These are phyloP conservation scores for Serendipita sp. DNA, from an alignment of 768 basidiomycete species.

Conservation along the genomic window DNA sequence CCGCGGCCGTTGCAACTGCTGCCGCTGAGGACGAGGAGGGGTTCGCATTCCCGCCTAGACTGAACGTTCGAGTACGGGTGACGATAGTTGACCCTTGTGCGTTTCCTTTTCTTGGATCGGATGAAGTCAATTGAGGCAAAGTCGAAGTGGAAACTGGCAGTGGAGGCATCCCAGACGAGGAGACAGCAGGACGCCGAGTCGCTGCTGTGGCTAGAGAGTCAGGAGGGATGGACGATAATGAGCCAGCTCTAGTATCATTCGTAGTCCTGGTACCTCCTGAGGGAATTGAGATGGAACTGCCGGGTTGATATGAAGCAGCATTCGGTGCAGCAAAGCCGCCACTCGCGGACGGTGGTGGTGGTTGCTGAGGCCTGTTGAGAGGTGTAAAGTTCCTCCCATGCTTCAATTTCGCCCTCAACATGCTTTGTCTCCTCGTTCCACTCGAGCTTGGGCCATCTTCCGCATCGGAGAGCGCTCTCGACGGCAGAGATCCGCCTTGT, in stretches of 20 bases:
- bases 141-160: neutral
- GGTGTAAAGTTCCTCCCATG: neutral
- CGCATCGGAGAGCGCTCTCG: neutral
- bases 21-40: neutral
- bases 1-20: neutral
- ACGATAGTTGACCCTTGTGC: neutral
- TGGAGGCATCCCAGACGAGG: neutral
- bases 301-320: neutral
- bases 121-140: neutral
- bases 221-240: neutral
- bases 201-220: neutral
- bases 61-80: neutral
- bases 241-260: neutral
- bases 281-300: neutral
- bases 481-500: neutral
- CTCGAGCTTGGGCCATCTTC: neutral
- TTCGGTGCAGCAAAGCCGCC: neutral
- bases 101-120: neutral
- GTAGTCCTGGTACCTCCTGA: neutral
- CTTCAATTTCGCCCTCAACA: neutral
- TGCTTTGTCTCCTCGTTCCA: neutral
- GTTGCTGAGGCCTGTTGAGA: neutral
- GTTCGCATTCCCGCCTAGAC: neutral
- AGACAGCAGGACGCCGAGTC: neutral
- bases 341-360: neutral